phyloP scores from a whole-genome alignment of 2,329 filamentous ascomycete species.

The Chaetomiaceae sp. region DNA sequence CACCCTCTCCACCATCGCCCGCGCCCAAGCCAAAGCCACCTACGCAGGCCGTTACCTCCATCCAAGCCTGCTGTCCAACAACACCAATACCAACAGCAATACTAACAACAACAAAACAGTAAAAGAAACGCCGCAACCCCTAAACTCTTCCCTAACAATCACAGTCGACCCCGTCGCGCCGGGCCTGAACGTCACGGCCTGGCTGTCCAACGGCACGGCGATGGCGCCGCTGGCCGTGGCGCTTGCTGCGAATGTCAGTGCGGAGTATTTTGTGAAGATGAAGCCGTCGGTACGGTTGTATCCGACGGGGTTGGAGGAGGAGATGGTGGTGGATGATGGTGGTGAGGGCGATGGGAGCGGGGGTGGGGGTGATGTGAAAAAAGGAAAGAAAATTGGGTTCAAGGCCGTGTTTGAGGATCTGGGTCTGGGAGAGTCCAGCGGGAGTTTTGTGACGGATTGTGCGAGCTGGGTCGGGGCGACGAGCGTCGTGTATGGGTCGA shows the following conservation, averaged over 20 bases:
- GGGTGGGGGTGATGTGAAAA: too few relatives aligned
- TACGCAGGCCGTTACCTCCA: conserved; percentile 29
- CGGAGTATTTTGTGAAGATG: conserved; percentile 24
- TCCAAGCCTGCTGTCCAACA: conserved; percentile 3
- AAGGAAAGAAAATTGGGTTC: conserved; percentile 30
- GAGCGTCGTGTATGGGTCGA: conserved; percentile 23
- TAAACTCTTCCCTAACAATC: conserved; percentile 32
- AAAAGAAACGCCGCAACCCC: not conserved
- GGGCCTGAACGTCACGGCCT: conserved; percentile 29
- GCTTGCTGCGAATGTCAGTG: conserved; percentile 24
- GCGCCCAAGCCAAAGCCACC: conserved; percentile 26
- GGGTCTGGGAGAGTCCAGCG: conserved; percentile 1
- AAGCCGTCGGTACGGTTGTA: conserved; percentile 30
- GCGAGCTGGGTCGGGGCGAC: conserved; percentile 25
- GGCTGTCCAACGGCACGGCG: conserved; percentile 34
- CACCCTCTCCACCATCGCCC: conserved; percentile 27
- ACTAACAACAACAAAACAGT: too few relatives aligned
- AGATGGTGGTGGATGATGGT: too few relatives aligned
- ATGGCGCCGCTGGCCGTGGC: conserved; percentile 24
- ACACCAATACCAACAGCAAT: not conserved
- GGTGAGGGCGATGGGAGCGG: too few relatives aligned
- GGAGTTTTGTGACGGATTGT: conserved; percentile 23
- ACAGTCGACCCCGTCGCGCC: conserved; percentile 25
- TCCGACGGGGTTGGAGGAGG: conserved; percentile 30
- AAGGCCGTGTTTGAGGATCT: conserved; percentile 34